These are phyloP conservation scores for Toxicodendron radicans DNA, from an alignment of 345 rosid species.

Conservation along the genomic window DNA sequence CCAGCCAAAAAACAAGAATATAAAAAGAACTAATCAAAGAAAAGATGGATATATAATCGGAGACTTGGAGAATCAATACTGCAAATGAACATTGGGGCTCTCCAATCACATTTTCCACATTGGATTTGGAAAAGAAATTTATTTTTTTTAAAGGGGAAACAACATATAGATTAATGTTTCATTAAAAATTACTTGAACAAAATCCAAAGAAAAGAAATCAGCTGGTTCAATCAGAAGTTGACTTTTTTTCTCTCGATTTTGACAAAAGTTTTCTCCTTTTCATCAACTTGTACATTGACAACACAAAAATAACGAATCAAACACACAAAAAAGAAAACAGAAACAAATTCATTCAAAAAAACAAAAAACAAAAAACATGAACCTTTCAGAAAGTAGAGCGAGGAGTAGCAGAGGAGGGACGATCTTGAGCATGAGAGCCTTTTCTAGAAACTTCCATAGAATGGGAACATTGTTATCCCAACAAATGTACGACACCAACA, in stretches of 20 bases:
- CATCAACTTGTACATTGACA: not conserved
- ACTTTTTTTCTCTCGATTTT: not conserved
- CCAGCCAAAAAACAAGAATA: too few relatives aligned
- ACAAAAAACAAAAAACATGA: not conserved
- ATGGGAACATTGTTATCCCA: conserved; percentile 86
- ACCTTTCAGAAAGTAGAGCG: conserved; percentile 80
- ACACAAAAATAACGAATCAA: not conserved
- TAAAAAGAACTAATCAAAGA: too few relatives aligned
- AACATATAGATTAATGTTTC: not conserved
- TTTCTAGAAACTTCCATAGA: conserved; percentile 89
- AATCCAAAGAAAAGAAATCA: not conserved
- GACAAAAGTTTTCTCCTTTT: not conserved
- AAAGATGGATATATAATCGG: not conserved
- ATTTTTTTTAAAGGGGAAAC: not conserved
- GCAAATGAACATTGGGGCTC: too few relatives aligned
- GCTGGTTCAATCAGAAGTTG: conserved; percentile 6
- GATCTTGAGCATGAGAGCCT: conserved; percentile 60
- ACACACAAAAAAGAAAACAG: not conserved
- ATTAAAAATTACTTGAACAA: too few relatives aligned
- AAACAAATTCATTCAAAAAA: not conserved
- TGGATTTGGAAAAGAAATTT: not conserved
- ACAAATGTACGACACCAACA: conserved; percentile 74
- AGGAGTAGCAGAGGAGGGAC: conserved; percentile 81
- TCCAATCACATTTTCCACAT: too few relatives aligned
- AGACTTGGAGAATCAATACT: too few relatives aligned